Base-by-base conservation (phyloP, 345 rosid species). In the Erucastrum elatum region DNA sequence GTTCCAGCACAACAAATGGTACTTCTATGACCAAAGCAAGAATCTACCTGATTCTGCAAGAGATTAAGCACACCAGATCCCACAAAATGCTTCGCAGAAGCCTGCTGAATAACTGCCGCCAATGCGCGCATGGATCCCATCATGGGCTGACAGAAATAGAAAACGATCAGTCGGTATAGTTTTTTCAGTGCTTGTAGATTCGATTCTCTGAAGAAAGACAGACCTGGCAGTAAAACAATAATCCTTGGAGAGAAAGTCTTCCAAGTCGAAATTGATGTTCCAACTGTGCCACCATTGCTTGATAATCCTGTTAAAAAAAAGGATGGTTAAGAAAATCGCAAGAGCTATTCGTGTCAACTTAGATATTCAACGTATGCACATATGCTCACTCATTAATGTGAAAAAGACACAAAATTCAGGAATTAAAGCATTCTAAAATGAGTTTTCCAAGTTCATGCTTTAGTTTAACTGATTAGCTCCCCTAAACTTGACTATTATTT, bases 171-270 rank as follows among this genome's bases (percentile, higher is more conserved):
- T 66, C 69, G 72, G 64, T 30, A 55, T 68, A 74, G 46, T 59
- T 15, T 74, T 61, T 60, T 11, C n/a, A 8, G 61, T 62, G 51
- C 21, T 16, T 70, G 29, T 25, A 70, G 76, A 5, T 65, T 53
- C 13, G 44, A 70, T 65, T 66, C 39, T 9, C 53, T 3, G 6
- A 44, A 44, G 53, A 44, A 44, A 84, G 82, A 53, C 63, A 74
- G 62, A 93, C 97, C 98, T 95, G 99, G 86, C 98, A 93, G 84
- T 93, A 95, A 88, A 95, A 93, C 99, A 94, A 95, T 82, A 95
- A 87, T 77, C 96, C 99, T 85, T 93, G 99, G 53, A 95, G 85
- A 72, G 99, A 91, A 75, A 95, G 98, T 83, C 94, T 90, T 84
- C 94, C 96, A 64, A 93, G 93, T 80, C 97, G 91, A 84, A 95